Conservation (phyloP, 176 grass and related monocot species). For the Paspalum vaginatum region DNA sequence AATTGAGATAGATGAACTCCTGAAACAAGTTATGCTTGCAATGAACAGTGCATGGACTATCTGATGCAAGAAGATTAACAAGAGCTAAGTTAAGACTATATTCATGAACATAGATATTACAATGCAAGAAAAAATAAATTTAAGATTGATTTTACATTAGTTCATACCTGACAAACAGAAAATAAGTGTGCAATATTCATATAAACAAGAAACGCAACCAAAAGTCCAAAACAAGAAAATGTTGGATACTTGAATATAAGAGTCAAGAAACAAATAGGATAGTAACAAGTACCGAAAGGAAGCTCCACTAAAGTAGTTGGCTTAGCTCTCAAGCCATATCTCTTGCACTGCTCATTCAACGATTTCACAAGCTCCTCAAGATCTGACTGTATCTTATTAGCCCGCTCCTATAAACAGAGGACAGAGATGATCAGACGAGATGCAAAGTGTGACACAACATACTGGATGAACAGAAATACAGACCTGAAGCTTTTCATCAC, state of each 20-base stretch:
- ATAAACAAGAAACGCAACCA: background rate
- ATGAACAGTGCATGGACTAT: slow-evolving; percentile 29
- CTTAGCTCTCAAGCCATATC: slow-evolving; percentile 92
- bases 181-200: slow-evolving; percentile 9
- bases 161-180: slow-evolving; percentile 22
- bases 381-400: slow-evolving; percentile 82
- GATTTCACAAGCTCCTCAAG: slow-evolving; percentile 80
- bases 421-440: slow-evolving; percentile 33
- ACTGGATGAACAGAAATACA: slow-evolving; percentile 29
- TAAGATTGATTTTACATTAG: slow-evolving; percentile 23
- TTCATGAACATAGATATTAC: slow-evolving; percentile 17
- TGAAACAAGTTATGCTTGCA: background rate
- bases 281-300: slow-evolving; percentile 84
- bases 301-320: slow-evolving; percentile 92
- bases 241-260: background rate
- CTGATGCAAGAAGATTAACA: slow-evolving; percentile 10
- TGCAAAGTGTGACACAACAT: slow-evolving; percentile 1
- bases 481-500: slow-evolving; percentile 80
- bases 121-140: slow-evolving; percentile 12
- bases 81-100: background rate
- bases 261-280: slow-evolving; percentile 40
- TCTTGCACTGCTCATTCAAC: slow-evolving; percentile 94
- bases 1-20: slow-evolving; percentile 17
- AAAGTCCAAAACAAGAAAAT: slow-evolving; percentile 18
- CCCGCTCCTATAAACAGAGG: slow-evolving; percentile 61